Evolutionary conservation across 345 rosid species (phyloP).

Genomic region (Boechera retrofracta): DNA sequence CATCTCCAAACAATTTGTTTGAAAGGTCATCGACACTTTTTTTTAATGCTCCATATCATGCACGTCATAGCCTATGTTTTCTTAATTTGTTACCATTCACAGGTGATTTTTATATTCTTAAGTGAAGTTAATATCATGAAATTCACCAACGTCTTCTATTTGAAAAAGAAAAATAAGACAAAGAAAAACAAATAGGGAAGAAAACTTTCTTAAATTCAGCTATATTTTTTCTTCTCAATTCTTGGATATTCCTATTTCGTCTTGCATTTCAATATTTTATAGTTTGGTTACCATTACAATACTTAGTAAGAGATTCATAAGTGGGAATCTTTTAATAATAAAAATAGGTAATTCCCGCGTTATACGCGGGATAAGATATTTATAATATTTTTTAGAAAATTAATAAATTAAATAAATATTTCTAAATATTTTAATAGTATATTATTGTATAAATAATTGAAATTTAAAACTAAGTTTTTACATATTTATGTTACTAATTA

Average conservation of each 20-base stretch:
- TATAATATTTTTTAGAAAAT: too few relatives aligned
- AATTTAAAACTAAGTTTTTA: too few relatives aligned
- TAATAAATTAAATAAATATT: too few relatives aligned
- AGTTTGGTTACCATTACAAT: not conserved
- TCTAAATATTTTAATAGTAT: too few relatives aligned
- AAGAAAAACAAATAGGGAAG: conserved; percentile 19
- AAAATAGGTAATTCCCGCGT: too few relatives aligned
- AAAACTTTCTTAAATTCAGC: not conserved
- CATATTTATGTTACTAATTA: too few relatives aligned
- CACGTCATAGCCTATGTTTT: not conserved
- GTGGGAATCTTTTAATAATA: too few relatives aligned
- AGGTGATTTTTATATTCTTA: not conserved
- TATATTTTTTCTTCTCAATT: not conserved
- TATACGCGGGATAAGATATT: too few relatives aligned
- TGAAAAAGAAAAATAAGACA: not conserved
- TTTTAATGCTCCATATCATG: not conserved
- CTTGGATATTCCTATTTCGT: too few relatives aligned
- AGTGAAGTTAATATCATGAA: not conserved
- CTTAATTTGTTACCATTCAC: not conserved
- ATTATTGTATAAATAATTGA: too few relatives aligned
- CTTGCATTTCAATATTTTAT: not conserved
- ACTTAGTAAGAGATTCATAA: not conserved
- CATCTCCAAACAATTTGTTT: not conserved
- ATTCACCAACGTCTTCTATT: not conserved
- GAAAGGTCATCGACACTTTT: not conserved